Conservation (phyloP, 1,284 basidiomycete species). For the Moesziomyces antarcticus region DNA sequence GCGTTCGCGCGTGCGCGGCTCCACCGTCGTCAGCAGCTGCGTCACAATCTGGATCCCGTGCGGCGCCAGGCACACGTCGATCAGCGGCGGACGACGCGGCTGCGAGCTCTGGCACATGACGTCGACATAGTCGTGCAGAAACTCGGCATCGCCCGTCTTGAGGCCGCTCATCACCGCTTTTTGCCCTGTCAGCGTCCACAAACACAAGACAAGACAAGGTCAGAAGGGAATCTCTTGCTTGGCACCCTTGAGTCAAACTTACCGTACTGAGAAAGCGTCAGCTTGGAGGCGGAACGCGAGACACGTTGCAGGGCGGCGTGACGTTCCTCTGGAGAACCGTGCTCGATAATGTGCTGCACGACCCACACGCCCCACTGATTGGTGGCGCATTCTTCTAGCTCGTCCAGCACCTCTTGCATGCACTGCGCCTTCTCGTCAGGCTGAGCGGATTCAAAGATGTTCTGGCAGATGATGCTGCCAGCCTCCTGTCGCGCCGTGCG, state of each 20-base stretch:
- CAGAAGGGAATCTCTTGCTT: neutral
- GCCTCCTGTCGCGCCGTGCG: slow-evolving; percentile 56
- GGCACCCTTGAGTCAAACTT: slow-evolving; percentile 1
- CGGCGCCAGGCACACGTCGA: slow-evolving; percentile 60
- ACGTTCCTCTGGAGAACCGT: slow-evolving; percentile 47
- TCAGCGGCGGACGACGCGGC: slow-evolving; percentile 56
- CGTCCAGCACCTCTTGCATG: slow-evolving; percentile 57
- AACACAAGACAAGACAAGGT: neutral
- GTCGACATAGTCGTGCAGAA: slow-evolving; percentile 52
- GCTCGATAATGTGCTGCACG: slow-evolving; percentile 65
- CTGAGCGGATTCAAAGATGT: slow-evolving; percentile 58
- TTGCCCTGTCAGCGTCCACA: slow-evolving; percentile 31
- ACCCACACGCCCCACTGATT: slow-evolving; percentile 68
- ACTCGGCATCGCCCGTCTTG: slow-evolving; percentile 46
- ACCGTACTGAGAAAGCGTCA: slow-evolving; percentile 64
- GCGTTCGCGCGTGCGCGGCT: slow-evolving; percentile 44
- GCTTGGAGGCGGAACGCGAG: slow-evolving; percentile 38
- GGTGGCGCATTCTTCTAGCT: slow-evolving; percentile 50
- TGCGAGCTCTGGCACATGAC: slow-evolving; percentile 49
- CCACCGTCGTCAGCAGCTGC: slow-evolving; percentile 65
- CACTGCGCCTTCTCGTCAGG: slow-evolving; percentile 49
- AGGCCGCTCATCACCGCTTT: slow-evolving; percentile 65
- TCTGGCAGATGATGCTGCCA: slow-evolving; percentile 63
- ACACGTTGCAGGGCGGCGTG: slow-evolving; percentile 43
- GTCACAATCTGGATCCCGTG: slow-evolving; percentile 66